Conservation (phyloP, 2,329 filamentous ascomycete genomes). For the Aspergillus luchuensis region DNA sequence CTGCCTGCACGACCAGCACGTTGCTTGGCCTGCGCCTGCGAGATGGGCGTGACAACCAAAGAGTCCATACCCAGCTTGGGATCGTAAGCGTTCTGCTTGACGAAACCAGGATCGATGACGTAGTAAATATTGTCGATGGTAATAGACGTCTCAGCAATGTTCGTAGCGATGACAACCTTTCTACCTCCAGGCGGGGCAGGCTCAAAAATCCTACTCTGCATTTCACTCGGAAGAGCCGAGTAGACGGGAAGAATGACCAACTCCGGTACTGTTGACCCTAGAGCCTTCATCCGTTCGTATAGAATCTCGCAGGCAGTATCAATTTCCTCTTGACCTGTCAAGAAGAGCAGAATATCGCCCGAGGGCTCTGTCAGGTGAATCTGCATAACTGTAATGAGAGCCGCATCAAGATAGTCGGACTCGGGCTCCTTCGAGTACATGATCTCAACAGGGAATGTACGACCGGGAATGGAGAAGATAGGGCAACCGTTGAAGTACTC, state of each 20-base stretch:
- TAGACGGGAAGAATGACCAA: slow-evolving; percentile 95
- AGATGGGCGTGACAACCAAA: slow-evolving; percentile 91
- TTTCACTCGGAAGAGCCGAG: slow-evolving; percentile 86
- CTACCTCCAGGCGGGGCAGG: slow-evolving; percentile 81
- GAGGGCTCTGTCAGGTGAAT: slow-evolving; percentile 91
- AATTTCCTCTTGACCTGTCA: slow-evolving; percentile 97
- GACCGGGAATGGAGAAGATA: slow-evolving; percentile 93
- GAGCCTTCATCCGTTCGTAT: slow-evolving; percentile 91
- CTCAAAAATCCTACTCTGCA: slow-evolving; percentile 93
- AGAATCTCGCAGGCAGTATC: slow-evolving; percentile 92
- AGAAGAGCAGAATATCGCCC: slow-evolving; percentile 93
- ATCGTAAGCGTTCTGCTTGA: slow-evolving; percentile 97
- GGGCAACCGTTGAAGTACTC: slow-evolving; percentile 94
- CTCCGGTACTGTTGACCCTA: slow-evolving; percentile 88
- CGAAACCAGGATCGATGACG: slow-evolving; percentile 94
- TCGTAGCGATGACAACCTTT: slow-evolving; percentile 97
- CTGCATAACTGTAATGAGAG: slow-evolving; percentile 96
- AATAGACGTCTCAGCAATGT: slow-evolving; percentile 96
- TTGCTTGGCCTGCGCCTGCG: slow-evolving; percentile 94
- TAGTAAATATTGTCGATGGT: slow-evolving; percentile 98
- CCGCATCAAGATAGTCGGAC: slow-evolving; percentile 90
- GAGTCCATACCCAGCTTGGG: slow-evolving; percentile 98
- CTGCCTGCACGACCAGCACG: slow-evolving; percentile 88
- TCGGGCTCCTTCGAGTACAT: slow-evolving; percentile 95
- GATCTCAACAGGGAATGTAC: slow-evolving; percentile 93